These are phyloP conservation scores for Leptographium lundbergii DNA, from an alignment of 2,329 filamentous ascomycete species.

Conservation along the genomic window DNA sequence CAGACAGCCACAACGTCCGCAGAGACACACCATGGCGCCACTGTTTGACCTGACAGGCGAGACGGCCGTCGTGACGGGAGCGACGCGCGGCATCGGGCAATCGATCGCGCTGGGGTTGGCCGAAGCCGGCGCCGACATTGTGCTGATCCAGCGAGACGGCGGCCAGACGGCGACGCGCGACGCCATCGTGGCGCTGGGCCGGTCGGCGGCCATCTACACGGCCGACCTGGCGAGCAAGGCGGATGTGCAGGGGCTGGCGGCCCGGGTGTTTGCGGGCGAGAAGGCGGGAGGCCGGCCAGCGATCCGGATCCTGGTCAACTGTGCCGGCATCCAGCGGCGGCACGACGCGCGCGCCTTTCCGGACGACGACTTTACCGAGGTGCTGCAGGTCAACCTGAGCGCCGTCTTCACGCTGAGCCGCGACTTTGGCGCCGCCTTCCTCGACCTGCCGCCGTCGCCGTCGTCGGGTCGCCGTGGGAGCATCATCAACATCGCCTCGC, in stretches of 20 bases:
- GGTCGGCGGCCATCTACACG: constrained; percentile 54
- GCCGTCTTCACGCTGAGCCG: constrained; percentile 68
- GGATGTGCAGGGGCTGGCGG: constrained; percentile 48
- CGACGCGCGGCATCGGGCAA: constrained; percentile 45
- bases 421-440: constrained; percentile 69
- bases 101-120: constrained; percentile 44
- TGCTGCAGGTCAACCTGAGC: constrained; percentile 78
- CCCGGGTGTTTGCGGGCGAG: constrained; percentile 47
- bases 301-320: constrained; percentile 72
- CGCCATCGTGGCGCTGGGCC: constrained; percentile 50
- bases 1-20: not conserved
- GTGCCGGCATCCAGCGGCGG: constrained; percentile 72
- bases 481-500: constrained; percentile 75
- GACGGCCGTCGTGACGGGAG: constrained; percentile 44
- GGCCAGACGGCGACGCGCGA: constrained; percentile 39
- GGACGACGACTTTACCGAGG: constrained; percentile 61
- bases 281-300: constrained; percentile 20
- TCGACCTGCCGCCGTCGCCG: constrained; percentile 36
- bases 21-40: not conserved
- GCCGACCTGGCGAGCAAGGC: constrained; percentile 52
- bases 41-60: constrained; percentile 45
- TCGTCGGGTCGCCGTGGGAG: constrained; percentile 46
- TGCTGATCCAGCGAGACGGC: constrained; percentile 32
- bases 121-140: constrained; percentile 44
- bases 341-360: constrained; percentile 68